Evolutionary conservation across 2,329 filamentous ascomycete genomes (phyloP), one percentile per base, ranked within the genome.

Genomic region (Sarocladiaceae sp.): DNA sequence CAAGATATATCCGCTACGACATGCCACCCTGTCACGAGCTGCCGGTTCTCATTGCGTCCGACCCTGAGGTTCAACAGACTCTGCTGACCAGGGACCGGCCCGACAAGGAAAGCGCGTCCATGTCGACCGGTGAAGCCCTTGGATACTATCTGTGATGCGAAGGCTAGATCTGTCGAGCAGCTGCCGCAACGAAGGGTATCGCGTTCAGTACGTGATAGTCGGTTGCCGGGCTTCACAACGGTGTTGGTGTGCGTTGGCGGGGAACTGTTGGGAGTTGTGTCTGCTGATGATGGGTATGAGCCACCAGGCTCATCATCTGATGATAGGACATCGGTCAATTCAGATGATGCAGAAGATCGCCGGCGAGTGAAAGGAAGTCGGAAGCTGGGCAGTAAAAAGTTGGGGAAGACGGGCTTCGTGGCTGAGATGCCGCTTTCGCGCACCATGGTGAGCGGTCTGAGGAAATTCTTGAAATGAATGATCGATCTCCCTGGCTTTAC

Each of bases 111-210:
- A 11, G 80, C 80, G 19, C 79, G 73, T 5, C 81, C 81, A 58
- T 82, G 73, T 16, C 79, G 77, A 15, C 81, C 81, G 0, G 74
- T 81, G 63, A 84, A 85, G 50, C 78, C 76, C 57, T 83, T 83
- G 50, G 73, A 78, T 31, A 84, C 70, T 48, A 84, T 76, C 57
- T 83, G 79, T 11, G 73, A 69, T 13, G 68, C 58, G 54, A 78
- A 78, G 15, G 78, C 80, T n/a, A 84, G 58, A 58, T 84, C 78
- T 45, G 72, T 66, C 11, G 76, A 68, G 64, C 80, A 84, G 41
- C 61, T 66, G 26, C 67, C 65, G 62, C 80, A 84, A 50, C 77
- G 72, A 41, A 84, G 62, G 2, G 74, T 79, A 54, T 78, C 70
- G 4, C 76, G 75, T 1, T 68, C 66, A 19, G 60, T 58, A 46